Evolutionary conservation across 805 yeast genomes (phyloP).

Genomic region (Yarrowia yakushimensis): DNA sequence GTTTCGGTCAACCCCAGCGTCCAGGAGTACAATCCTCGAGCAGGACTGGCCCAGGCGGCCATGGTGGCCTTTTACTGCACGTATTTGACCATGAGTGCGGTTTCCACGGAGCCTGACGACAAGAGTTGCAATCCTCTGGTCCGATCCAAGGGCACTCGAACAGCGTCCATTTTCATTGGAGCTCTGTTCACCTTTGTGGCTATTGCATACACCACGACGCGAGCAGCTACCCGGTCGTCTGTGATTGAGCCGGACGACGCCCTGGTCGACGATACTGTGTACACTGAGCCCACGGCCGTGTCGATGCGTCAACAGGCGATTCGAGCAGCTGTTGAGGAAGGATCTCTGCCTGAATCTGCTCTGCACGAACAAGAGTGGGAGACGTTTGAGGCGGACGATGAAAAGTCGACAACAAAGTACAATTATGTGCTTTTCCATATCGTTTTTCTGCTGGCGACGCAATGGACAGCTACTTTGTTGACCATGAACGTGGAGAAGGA

Average conservation of each 20-base stretch:
- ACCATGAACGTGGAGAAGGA: conserved; percentile 88
- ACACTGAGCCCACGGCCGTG: conserved; percentile 40
- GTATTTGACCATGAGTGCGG: conserved; percentile 85
- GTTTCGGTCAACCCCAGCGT: conserved; percentile 76
- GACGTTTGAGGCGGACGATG: conserved; percentile 54
- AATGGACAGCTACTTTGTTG: conserved; percentile 88
- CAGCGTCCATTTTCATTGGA: conserved; percentile 81
- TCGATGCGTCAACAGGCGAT: conserved; percentile 80
- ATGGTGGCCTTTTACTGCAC: conserved; percentile 95
- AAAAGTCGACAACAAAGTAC: conserved; percentile 62
- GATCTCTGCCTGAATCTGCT: conserved; percentile 91
- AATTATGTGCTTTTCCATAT: conserved; percentile 85
- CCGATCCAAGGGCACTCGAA: conserved; percentile 84
- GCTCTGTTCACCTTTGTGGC: conserved; percentile 93
- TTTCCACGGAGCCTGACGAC: conserved; percentile 96
- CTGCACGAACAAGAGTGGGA: conserved; percentile 67
- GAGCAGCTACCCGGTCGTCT: conserved; percentile 82
- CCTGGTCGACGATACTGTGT: conserved; percentile 40
- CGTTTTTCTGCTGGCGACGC: conserved; percentile 91
- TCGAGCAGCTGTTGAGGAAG: conserved; percentile 92
- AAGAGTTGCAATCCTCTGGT: conserved; percentile 85
- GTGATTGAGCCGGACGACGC: conserved; percentile 40
- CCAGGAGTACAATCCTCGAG: conserved; percentile 90
- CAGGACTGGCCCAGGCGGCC: conserved; percentile 94
- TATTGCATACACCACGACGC: conserved; percentile 92